Conservation (phyloP, 2,329 filamentous ascomycete species). For the Alternaria postmessia region DNA sequence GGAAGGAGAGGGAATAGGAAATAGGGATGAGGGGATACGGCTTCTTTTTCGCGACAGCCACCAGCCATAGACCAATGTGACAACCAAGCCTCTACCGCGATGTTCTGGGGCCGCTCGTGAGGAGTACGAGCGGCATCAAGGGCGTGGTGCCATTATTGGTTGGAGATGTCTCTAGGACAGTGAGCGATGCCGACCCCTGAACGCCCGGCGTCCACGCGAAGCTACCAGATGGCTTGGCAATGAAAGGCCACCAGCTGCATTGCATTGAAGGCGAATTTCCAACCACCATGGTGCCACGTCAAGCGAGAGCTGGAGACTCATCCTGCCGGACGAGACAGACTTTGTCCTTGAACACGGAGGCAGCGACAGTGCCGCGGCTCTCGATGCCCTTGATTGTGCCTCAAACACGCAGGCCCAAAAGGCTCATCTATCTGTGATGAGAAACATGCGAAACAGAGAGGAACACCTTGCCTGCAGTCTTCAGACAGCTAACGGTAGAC, state of each 20-base stretch:
- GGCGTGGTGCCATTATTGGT: slow-evolving; percentile 17
- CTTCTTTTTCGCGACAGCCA: slow-evolving; percentile 11
- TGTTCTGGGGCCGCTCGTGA: slow-evolving; percentile 11
- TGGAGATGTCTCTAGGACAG: slow-evolving; percentile 2
- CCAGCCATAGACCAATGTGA: slow-evolving; percentile 15
- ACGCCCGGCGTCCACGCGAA: slow-evolving; percentile 12
- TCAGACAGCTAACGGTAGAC: slow-evolving; percentile 31
- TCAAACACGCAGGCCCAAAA: slow-evolving; percentile 3
- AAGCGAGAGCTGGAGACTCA: slow-evolving; percentile 8
- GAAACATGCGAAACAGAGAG: slow-evolving; percentile 29
- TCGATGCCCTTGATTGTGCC: not conserved
- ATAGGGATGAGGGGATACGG: slow-evolving; percentile 18
- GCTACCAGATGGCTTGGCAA: slow-evolving; percentile 21
- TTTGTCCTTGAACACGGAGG: not conserved
- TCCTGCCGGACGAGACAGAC: not conserved
- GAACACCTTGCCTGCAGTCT: slow-evolving; percentile 15
- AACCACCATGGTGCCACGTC: slow-evolving; percentile 25
- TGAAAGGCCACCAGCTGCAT: slow-evolving; percentile 21
- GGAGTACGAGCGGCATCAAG: slow-evolving; percentile 11
- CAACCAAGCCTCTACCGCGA: slow-evolving; percentile 24
- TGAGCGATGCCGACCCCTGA: slow-evolving; percentile 16
- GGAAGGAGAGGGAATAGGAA: not conserved
- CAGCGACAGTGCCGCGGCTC: not conserved
- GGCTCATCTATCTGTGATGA: slow-evolving; percentile 9
- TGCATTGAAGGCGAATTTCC: slow-evolving; percentile 17